These are phyloP conservation scores for Penicillium sp. DNA, from an alignment of 2,329 filamentous ascomycete species.

Conservation along the genomic window DNA sequence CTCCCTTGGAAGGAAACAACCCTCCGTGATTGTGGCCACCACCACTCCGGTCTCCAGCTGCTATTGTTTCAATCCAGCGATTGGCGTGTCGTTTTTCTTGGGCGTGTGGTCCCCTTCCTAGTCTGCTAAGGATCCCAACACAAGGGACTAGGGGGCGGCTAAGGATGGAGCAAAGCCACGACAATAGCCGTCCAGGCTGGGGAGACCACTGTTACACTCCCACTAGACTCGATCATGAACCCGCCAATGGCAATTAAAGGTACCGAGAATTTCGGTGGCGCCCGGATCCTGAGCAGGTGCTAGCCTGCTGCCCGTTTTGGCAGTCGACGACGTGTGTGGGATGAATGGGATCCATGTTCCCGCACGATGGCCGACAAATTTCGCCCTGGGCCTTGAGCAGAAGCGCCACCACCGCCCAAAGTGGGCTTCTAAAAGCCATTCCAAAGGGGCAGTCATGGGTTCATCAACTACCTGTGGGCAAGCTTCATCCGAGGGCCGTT, in stretches of 20 bases:
- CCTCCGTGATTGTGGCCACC: background rate
- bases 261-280: background rate
- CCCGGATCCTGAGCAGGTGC: background rate
- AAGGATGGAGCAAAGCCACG: background rate
- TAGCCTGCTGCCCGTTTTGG: conserved; percentile 1
- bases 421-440: background rate
- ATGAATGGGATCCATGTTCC: background rate
- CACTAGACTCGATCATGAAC: conserved; percentile 27
- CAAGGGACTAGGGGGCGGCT: background rate
- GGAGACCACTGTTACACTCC: conserved; percentile 21
- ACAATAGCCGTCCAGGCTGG: background rate
- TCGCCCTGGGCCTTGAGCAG: background rate
- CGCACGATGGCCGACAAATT: background rate
- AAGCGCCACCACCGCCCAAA: background rate
- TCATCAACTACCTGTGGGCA: background rate
- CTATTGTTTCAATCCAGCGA: background rate
- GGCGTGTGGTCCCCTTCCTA: background rate
- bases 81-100: background rate
- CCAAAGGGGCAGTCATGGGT: background rate
- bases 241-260: conserved; percentile 14
- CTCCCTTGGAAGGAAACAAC: background rate
- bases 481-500: background rate
- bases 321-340: background rate
- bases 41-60: background rate
- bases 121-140: background rate